These are phyloP conservation scores for Volvox carteri DNA, from an alignment of 163 green algal species.

Conservation along the genomic window DNA sequence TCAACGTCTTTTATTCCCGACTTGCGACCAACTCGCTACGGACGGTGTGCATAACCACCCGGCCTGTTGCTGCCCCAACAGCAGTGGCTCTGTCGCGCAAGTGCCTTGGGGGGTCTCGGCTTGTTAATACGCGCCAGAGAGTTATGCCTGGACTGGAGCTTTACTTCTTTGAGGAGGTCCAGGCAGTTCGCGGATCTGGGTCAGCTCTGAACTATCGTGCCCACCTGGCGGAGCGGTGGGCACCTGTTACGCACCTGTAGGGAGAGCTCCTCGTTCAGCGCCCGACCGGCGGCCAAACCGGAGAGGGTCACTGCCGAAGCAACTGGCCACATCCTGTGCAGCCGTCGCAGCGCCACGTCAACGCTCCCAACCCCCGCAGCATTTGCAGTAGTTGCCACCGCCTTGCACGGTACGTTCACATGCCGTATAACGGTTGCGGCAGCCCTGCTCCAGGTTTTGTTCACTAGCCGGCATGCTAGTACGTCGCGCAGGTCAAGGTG, in stretches of 20 bases:
- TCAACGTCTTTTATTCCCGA: too few species aligned
- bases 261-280: background rate
- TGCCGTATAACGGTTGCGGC: conserved; percentile 5
- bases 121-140: too few species aligned
- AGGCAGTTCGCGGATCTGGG: too few species aligned
- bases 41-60: too few species aligned
- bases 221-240: too few species aligned
- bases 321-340: conserved; percentile 7
- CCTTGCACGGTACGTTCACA: conserved; percentile 31
- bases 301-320: conserved; percentile 17
- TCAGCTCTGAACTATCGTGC: too few species aligned
- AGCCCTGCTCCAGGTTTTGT: conserved; percentile 14
- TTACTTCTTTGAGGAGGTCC: too few species aligned
- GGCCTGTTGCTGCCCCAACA: too few species aligned
- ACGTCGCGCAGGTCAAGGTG: background rate
- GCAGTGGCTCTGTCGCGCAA: too few species aligned
- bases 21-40: too few species aligned
- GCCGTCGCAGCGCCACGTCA: background rate
- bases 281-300: conserved; percentile 12
- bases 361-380: background rate
- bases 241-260: background rate
- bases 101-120: too few species aligned
- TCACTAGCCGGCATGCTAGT: conserved; percentile 26
- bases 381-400: background rate
- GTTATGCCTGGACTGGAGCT: too few species aligned